Conservation (phyloP, 257 asterid genomes). For the Agastache rugosa region DNA sequence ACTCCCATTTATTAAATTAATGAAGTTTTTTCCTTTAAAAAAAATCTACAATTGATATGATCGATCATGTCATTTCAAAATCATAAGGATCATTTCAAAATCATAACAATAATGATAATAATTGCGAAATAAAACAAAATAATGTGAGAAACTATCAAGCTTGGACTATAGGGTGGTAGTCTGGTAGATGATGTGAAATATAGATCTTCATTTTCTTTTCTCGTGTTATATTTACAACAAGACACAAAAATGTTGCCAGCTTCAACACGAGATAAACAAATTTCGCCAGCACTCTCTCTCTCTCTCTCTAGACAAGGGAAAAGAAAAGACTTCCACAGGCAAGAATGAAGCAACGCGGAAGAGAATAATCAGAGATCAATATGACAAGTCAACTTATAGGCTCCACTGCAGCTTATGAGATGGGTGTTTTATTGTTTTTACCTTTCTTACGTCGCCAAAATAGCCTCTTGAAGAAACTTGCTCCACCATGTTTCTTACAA, state of each 20-base stretch:
- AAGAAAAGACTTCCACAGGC: neutral
- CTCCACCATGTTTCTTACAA: conserved; percentile 52
- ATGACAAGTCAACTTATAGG: neutral
- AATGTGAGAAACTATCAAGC: neutral
- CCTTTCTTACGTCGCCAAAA: conserved; percentile 57
- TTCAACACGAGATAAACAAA: neutral
- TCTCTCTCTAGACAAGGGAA: neutral
- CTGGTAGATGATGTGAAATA: neutral
- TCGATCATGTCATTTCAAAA: no score
- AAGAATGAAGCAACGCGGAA: conserved; percentile 9
- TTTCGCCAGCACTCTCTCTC: neutral
- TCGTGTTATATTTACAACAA: conserved; percentile 28
- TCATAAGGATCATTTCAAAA: no score
- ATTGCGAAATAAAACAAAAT: no score
- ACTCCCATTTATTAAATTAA: no score
- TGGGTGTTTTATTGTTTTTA: conserved; percentile 36
- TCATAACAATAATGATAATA: no score
- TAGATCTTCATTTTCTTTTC: neutral
- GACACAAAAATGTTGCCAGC: neutral
- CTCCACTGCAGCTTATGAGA: conserved; percentile 36
- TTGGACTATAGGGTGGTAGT: neutral
- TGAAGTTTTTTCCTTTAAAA: no score
- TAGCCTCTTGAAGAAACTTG: conserved; percentile 64
- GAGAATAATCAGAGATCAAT: neutral
- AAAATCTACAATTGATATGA: no score